phyloP scores from a whole-genome alignment of 1,284 basidiomycete genomes.

The Trichosporon sp. region DNA sequence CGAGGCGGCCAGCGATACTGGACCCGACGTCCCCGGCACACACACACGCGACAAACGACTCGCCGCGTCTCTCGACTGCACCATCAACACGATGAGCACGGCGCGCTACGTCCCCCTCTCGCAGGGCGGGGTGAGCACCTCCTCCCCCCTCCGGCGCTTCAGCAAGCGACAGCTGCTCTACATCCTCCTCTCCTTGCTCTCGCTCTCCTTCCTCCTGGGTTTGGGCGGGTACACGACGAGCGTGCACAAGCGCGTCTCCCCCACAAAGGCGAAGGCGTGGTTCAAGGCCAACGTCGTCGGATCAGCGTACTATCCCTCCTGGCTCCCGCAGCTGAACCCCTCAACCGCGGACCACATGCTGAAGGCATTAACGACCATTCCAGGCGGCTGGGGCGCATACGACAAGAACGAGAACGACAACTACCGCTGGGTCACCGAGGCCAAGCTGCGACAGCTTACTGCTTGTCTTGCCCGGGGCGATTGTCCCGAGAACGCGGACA shows the following conservation, averaged over 20 bases:
- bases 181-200: background rate
- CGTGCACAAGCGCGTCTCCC: background rate
- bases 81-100: background rate
- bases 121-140: background rate
- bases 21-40: background rate
- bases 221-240: background rate
- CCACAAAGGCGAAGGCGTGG: background rate
- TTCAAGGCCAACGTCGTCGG: conserved; percentile 14
- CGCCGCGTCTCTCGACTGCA: background rate
- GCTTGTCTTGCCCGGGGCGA: conserved; percentile 25
- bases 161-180: background rate
- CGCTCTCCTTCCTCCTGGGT: background rate
- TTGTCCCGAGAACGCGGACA: conserved; percentile 28
- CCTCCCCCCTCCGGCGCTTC: background rate
- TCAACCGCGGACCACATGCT: background rate
- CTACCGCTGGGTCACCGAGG: conserved; percentile 32
- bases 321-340: conserved; percentile 15
- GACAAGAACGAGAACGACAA: conserved; percentile 12
- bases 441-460: conserved; percentile 28
- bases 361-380: background rate
- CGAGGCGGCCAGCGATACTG: background rate
- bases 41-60: background rate
- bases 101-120: conserved; percentile 7
- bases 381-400: background rate
- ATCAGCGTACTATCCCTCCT: background rate